Base-by-base conservation (phyloP, 2,329 filamentous ascomycete species). In the Penicillium sp. region DNA sequence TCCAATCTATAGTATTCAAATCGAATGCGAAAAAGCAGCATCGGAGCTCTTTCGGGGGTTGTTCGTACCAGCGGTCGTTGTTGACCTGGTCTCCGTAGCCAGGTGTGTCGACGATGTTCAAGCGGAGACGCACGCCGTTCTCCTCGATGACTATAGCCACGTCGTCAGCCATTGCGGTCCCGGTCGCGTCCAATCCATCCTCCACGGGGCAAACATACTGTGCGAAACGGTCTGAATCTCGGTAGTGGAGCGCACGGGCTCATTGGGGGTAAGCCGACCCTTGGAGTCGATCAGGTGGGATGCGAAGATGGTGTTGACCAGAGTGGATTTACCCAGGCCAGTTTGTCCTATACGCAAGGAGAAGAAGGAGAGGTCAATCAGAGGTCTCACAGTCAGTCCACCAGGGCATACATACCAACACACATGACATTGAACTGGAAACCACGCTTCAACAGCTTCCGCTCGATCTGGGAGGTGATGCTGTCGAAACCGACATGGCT, bases 361-460 rank as follows among this genome's bases (percentile, higher is more conserved):
- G 31, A 27, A 43, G 64, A 63, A 69, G 63, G 63, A 70, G 59
- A 70, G 66, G 71, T 61, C 35, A 66, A 71, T 77, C 65, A 76
- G 71, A 76, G 71, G 22, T n/a, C 19, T 22, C 31, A 22, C n/a
- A n/a, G 24, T 9, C 19, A 10, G 19, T 14, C 10, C 6, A 13
- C 16, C 27, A 22, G 19, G 22, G 7, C 43, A 11, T 63, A 89
- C 94, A 78, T 85, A 98, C 95, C 95, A 78, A 98, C 95, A 79
- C 93, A 97, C 80, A 98, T 98, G 76, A 98, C 90, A 79, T 99
- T 99, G 88, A 99, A 99, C 82, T 99, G 95, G 82, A 99, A 99
- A 73, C 95, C 95, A 82, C 95, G 92, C 87, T 99, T 99, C 83
- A 99, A 81, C 77, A 98, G 89, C 89, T 99, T 99, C 83, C 91